Evolutionary conservation across 225 moss, liverwort and hornwort species (phyloP).

Genomic region (Neckera pumila): DNA sequence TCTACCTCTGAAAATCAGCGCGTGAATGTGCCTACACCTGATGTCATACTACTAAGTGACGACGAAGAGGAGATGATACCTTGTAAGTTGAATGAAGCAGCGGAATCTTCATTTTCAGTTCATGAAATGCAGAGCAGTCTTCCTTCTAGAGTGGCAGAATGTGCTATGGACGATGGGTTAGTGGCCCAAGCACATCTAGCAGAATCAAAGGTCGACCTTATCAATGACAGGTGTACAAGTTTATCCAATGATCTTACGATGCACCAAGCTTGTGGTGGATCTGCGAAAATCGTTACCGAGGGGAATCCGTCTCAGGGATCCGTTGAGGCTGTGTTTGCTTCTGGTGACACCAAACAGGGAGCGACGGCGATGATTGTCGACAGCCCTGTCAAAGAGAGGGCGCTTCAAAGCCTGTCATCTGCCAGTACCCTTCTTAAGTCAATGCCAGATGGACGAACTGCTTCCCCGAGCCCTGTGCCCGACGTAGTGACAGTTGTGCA

Average conservation of each 20-base stretch:
- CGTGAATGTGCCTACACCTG: neutral
- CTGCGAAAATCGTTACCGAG: neutral
- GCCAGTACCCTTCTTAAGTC: neutral
- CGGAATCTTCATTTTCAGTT: constrained; percentile 4
- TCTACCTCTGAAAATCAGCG: neutral
- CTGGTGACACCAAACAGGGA: neutral
- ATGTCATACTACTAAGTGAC: constrained; percentile 26
- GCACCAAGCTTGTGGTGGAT: neutral
- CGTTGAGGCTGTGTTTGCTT: neutral
- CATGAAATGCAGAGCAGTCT: neutral
- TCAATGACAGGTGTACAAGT: neutral
- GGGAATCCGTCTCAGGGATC: neutral
- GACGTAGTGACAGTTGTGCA: constrained; percentile 21
- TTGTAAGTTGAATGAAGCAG: constrained; percentile 22
- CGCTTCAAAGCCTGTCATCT: neutral
- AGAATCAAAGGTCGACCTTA: neutral
- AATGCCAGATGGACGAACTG: neutral
- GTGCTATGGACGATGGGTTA: neutral
- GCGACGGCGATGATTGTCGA: neutral
- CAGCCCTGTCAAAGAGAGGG: neutral
- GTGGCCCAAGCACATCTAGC: neutral
- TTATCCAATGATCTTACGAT: neutral
- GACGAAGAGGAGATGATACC: constrained; percentile 26
- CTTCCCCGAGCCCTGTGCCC: neutral
- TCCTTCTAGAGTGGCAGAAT: neutral